phyloP scores from a whole-genome alignment of 495 filamentous ascomycete species.

The Penicillium daleae region DNA sequence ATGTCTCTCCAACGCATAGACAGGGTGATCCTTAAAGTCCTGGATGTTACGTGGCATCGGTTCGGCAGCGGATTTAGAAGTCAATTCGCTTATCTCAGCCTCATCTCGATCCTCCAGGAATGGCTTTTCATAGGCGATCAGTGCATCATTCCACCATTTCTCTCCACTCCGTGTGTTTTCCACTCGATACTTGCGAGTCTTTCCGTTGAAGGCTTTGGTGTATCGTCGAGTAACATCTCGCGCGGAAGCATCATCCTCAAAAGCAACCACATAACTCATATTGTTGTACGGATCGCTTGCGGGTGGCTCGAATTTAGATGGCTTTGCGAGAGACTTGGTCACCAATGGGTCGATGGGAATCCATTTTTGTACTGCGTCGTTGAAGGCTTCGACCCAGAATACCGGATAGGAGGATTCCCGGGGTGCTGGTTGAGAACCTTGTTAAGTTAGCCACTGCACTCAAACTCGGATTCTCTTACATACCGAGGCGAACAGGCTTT shows the following conservation, averaged over 20 bases:
- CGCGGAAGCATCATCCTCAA: slow-evolving; percentile 74
- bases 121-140: slow-evolving; percentile 63
- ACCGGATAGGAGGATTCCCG: slow-evolving; percentile 70
- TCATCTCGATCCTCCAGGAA: slow-evolving; percentile 70
- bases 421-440: slow-evolving; percentile 26
- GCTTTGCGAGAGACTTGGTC: slow-evolving; percentile 73
- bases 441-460: slow-evolving; percentile 7
- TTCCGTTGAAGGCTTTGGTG: slow-evolving; percentile 80
- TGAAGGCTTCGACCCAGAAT: slow-evolving; percentile 93
- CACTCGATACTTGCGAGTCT: slow-evolving; percentile 76
- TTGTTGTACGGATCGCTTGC: slow-evolving; percentile 69
- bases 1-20: slow-evolving; percentile 87
- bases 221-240: slow-evolving; percentile 84
- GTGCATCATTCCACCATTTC: slow-evolving; percentile 69
- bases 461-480: not conserved
- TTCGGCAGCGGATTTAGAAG: slow-evolving; percentile 69
- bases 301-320: slow-evolving; percentile 80
- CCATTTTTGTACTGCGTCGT: slow-evolving; percentile 86
- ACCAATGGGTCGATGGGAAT: slow-evolving; percentile 84
- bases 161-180: slow-evolving; percentile 68
- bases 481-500: slow-evolving; percentile 16
- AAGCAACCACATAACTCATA: slow-evolving; percentile 84
- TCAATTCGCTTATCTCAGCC: slow-evolving; percentile 78
- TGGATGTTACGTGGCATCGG: slow-evolving; percentile 87
- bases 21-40: slow-evolving; percentile 92